Evolutionary conservation across 495 filamentous ascomycete genomes (phyloP), one percentile per base, ranked within the genome.

Genomic region (Neurospora cerealis): DNA sequence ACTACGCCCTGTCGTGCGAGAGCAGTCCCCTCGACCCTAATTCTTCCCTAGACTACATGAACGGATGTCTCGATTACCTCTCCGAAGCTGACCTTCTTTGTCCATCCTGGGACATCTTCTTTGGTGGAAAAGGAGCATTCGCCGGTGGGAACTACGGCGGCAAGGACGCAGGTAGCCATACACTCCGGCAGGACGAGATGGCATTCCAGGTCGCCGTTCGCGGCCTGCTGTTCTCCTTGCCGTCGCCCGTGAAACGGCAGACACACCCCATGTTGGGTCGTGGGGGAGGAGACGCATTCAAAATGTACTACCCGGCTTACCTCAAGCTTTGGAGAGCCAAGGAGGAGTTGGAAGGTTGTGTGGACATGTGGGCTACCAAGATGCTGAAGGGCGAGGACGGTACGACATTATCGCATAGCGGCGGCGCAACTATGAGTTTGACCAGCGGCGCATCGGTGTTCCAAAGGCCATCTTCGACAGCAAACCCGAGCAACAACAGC

Each of bases 121-220:
- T 89, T 73, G 83, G 84, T 37, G 83, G 83, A 3, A 81, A 78
- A 5, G 82, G 83, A 54, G 82, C 82, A 0, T 79, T 79, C 5
- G 78, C 80, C 2, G 83, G 86, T 17, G 83, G 85, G 15, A 36
- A 66, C 28, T 85, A 86, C 70, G 75, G 81, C 36, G 80, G 85
- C 60, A 82, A 81, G 73, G 84, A 87, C 77, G 82, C 88, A 9
- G 88, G 89, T 7, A 86, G 90, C 21, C 95, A 97, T 74, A 83
- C 87, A 40, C 81, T 98, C 3, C 90, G 95, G 34, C 94, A 97
- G 80, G 93, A 97, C 70, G 96, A 99, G 77, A 93, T 98, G 72
- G 89, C 90, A 41, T 98, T 97, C 76, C 94, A 98, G 73, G 88
- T 93, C 69, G 93, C 93, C 34, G 91, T 95, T 4, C 89, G 94